phyloP scores from a whole-genome alignment of 2,329 filamentous ascomycete species.

The Fusarium ambrosium region DNA sequence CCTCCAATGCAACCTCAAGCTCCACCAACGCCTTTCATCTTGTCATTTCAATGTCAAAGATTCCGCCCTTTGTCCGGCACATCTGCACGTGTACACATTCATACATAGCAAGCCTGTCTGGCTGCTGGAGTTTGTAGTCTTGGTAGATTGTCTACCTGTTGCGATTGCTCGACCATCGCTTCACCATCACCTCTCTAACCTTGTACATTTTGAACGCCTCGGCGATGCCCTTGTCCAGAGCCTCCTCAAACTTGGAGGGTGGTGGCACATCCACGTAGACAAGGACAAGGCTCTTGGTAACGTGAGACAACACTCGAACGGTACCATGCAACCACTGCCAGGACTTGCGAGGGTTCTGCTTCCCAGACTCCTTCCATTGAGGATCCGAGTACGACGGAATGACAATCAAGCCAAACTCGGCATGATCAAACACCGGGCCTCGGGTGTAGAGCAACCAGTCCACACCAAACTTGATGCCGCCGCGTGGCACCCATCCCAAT shows the following conservation, averaged over 20 bases:
- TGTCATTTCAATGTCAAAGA: background rate
- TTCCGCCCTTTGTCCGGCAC: background rate
- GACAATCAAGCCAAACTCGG: conserved; percentile 90
- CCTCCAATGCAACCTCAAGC: conserved; percentile 7
- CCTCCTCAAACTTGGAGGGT: conserved; percentile 64
- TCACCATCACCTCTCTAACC: conserved; percentile 84
- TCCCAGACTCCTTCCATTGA: conserved; percentile 75
- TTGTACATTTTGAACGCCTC: conserved; percentile 76
- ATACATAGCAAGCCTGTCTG: conserved; percentile 15
- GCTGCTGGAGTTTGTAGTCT: background rate
- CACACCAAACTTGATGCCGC: conserved; percentile 93
- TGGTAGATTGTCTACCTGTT: conserved; percentile 60
- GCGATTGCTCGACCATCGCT: conserved; percentile 87
- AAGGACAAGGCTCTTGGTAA: conserved; percentile 89
- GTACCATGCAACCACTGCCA: conserved; percentile 92
- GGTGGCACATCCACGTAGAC: conserved; percentile 93
- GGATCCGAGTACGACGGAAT: conserved; percentile 84
- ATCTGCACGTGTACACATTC: conserved; percentile 14
- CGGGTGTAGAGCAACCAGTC: conserved; percentile 96
- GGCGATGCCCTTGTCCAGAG: conserved; percentile 69
- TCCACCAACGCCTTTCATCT: conserved; percentile 26
- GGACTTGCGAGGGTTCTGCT: conserved; percentile 62
- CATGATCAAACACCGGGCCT: conserved; percentile 94
- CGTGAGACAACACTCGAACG: conserved; percentile 90
- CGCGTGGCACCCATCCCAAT: conserved; percentile 92